Conservation (phyloP, 2,329 filamentous ascomycete species). For the Xylariaceae sp. region DNA sequence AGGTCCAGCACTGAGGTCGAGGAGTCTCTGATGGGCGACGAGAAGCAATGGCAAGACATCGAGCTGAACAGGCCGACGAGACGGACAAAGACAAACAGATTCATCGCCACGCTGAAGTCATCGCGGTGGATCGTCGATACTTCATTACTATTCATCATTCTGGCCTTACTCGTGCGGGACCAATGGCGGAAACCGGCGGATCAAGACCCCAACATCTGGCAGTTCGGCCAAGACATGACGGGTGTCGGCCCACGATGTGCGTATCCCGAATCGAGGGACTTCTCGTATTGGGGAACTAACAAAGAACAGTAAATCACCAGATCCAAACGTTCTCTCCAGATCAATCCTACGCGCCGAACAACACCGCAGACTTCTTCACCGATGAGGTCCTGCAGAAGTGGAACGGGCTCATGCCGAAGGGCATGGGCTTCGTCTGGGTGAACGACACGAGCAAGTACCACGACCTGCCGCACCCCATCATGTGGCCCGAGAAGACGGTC, state of each 20-base stretch:
- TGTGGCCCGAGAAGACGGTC: conserved; percentile 30
- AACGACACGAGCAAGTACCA: conserved; percentile 27
- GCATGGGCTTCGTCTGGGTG: conserved; percentile 32
- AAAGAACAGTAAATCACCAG: conserved; percentile 28
- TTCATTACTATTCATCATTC: conserved; percentile 32
- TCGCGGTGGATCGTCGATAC: conserved; percentile 36
- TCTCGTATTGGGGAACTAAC: not conserved
- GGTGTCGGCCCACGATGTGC: conserved; percentile 32
- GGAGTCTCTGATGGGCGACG: conserved; percentile 34
- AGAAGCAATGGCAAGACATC: conserved; percentile 30
- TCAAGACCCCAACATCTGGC: conserved; percentile 21
- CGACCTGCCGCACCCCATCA: conserved; percentile 26
- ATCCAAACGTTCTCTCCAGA: conserved; percentile 35
- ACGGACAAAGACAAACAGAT: conserved; percentile 16
- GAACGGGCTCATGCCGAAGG: conserved; percentile 36
- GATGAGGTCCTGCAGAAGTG: conserved; percentile 32
- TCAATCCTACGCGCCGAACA: conserved; percentile 34
- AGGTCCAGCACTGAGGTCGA: conserved; percentile 38
- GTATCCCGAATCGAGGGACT: conserved; percentile 5
- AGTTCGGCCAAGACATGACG: conserved; percentile 36
- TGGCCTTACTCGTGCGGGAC: conserved; percentile 30
- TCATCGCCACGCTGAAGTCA: conserved; percentile 24
- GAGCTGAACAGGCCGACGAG: conserved; percentile 21
- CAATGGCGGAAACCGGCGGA: conserved; percentile 14
- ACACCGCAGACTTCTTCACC: conserved; percentile 34